phyloP scores from a whole-genome alignment of 805 yeast genomes.

The Monosporozyma yasuniensis region DNA sequence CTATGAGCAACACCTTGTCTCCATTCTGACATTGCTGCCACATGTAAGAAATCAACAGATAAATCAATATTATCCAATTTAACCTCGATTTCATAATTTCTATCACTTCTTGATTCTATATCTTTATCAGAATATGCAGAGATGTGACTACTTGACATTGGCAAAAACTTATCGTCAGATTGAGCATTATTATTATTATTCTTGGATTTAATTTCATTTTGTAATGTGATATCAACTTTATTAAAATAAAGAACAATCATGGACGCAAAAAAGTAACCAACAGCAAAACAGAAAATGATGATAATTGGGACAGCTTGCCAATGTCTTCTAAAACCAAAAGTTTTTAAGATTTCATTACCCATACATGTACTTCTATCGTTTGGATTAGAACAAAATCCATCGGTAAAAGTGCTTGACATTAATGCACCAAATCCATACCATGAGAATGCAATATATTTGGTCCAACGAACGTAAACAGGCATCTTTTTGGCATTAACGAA shows the following conservation, averaged over 20 bases:
- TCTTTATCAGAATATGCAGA: constrained; percentile 8
- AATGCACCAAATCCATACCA: constrained; percentile 75
- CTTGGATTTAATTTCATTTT: constrained; percentile 16
- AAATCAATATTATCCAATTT: constrained; percentile 11
- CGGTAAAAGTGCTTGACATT: constrained; percentile 55
- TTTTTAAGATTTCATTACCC: constrained; percentile 42
- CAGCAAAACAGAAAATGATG: constrained; percentile 47
- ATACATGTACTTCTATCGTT: constrained; percentile 24
- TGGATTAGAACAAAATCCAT: constrained; percentile 47
- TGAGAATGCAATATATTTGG: constrained; percentile 62
- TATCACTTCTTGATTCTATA: constrained; percentile 6
- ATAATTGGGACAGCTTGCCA: constrained; percentile 64
- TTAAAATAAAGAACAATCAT: constrained; percentile 39
- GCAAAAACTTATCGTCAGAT: constrained; percentile 1
- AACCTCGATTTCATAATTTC: constrained; percentile 8
- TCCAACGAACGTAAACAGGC: constrained; percentile 86
- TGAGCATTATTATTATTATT: constrained; percentile 4
- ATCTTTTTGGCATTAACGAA: constrained; percentile 61
- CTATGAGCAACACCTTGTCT: constrained; percentile 8
- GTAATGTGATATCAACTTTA: constrained; percentile 31
- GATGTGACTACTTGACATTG: background rate
- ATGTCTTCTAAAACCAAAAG: constrained; percentile 50
- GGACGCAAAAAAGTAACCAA: constrained; percentile 45
- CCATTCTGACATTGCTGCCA: constrained; percentile 3
- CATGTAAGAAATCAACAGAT: constrained; percentile 7